Percentiles rank a stretch among this genome's conserved stretches.
These are phyloP conservation scores for Rasamsonia emersonii DNA, from an alignment of 2,329 filamentous ascomycete genomes.

Conservation along the genomic window DNA sequence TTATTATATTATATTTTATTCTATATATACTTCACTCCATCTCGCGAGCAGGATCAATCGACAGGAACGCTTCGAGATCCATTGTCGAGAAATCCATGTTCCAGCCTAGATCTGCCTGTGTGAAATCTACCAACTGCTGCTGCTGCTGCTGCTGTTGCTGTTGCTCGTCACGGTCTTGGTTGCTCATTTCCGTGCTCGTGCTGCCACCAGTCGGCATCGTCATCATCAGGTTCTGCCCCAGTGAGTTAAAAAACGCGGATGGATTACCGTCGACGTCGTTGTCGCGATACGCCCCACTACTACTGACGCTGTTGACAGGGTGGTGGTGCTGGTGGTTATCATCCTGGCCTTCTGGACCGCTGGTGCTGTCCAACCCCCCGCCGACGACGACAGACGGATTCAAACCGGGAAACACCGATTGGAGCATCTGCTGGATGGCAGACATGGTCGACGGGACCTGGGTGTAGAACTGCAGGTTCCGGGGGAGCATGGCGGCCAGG, in stretches of 20 bases:
- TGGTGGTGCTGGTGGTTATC: neutral
- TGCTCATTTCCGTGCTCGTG: slow-evolving; percentile 3
- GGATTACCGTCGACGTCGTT: slow-evolving; percentile 4
- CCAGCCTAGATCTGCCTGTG: slow-evolving; percentile 30
- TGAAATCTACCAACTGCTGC: slow-evolving; percentile 27
- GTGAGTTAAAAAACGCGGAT: slow-evolving; percentile 9
- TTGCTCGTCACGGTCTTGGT: slow-evolving; percentile 4
- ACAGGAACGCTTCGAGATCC: slow-evolving; percentile 32
- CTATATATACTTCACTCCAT: neutral
- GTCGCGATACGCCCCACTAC: slow-evolving; percentile 3
- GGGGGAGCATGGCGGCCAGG: slow-evolving; percentile 27
- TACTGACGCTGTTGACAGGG: neutral
- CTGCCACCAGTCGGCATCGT: slow-evolving; percentile 2
- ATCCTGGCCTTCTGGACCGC: slow-evolving; percentile 1
- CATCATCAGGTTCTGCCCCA: slow-evolving; percentile 8
- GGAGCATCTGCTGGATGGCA: slow-evolving; percentile 25
- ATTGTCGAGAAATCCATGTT: slow-evolving; percentile 33
- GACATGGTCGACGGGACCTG: slow-evolving; percentile 18
- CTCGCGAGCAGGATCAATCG: slow-evolving; percentile 18
- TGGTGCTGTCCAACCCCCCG: slow-evolving; percentile 1
- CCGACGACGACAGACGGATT: slow-evolving; percentile 15
- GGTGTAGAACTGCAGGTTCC: slow-evolving; percentile 13
- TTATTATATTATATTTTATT: too few relatives aligned
- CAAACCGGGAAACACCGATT: slow-evolving; percentile 22
- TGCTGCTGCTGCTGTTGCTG: slow-evolving; percentile 2